Conservation (phyloP, 2,329 filamentous ascomycete species). For the Alternaria panax region DNA sequence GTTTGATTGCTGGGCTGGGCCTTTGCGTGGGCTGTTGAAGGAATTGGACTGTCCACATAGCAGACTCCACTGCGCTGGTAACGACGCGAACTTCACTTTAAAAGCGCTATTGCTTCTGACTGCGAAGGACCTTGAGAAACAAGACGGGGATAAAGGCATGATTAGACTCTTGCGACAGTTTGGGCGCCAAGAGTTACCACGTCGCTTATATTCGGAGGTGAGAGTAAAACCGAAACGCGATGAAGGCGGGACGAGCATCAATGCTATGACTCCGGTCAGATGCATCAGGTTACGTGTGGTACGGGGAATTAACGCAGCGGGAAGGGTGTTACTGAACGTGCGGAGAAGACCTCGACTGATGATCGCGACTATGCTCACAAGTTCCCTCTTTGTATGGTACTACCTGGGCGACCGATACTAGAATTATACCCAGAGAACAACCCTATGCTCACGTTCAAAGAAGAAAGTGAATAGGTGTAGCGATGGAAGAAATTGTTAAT, state of each 20-base stretch:
- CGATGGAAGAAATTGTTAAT: not conserved
- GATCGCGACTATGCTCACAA: not conserved
- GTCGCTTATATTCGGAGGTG: not conserved
- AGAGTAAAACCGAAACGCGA: not conserved
- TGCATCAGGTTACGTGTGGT: no score
- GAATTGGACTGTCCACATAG: not conserved
- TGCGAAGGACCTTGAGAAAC: not conserved
- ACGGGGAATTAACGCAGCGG: not conserved
- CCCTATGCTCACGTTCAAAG: not conserved
- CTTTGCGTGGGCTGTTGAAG: not conserved
- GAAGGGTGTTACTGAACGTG: not conserved
- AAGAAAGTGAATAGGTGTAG: not conserved
- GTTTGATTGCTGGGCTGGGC: not conserved
- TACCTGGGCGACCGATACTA: not conserved
- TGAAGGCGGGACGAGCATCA: not conserved
- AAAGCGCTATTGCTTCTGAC: not conserved
- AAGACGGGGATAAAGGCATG: not conserved
- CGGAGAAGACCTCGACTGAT: not conserved
- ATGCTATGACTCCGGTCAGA: not conserved
- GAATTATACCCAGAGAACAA: not conserved
- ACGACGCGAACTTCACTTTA: not conserved
- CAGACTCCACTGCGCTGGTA: not conserved
- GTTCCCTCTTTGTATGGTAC: not conserved
- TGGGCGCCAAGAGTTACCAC: not conserved
- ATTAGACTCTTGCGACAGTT: not conserved